Conservation (phyloP, 768 basidiomycete species). For the Porpolomopsis calyptriformis region DNA sequence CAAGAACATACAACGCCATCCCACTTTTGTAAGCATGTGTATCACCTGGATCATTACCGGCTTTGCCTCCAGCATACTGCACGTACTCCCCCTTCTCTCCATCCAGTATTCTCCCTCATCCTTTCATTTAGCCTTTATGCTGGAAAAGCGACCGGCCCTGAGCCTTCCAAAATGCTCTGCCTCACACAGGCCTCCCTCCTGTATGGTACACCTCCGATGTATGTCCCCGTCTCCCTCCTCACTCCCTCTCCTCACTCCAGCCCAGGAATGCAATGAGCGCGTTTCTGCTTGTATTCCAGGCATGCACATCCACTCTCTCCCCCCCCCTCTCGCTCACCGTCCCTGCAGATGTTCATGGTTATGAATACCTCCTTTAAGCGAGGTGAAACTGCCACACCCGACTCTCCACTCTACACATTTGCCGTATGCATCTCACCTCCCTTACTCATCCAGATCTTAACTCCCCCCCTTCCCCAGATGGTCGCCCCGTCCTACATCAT, state of each 20-base stretch:
- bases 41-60: constrained; percentile 37
- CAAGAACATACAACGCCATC: constrained; percentile 33
- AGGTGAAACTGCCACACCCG: not conserved
- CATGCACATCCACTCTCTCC: constrained; percentile 14
- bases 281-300: constrained; percentile 35
- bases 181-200: constrained; percentile 35
- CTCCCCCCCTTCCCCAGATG: constrained; percentile 18
- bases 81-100: constrained; percentile 10
- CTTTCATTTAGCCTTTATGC: constrained; percentile 24
- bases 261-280: constrained; percentile 31
- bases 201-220: constrained; percentile 41
- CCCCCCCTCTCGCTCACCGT: not conserved
- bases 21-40: constrained; percentile 37
- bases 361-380: not conserved
- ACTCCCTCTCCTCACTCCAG: not conserved
- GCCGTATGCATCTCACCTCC: not conserved
- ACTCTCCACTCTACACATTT: not conserved
- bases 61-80: constrained; percentile 33
- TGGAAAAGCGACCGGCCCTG: not conserved
- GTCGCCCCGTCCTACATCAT: constrained; percentile 31
- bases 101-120: not conserved
- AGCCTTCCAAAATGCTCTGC: constrained; percentile 34
- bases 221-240: constrained; percentile 9
- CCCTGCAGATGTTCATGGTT: not conserved
- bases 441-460: not conserved